Evolutionary conservation across 2,329 filamentous ascomycete genomes (phyloP), one percentile per base, ranked within the genome.

Genomic region (Metarhizium album): DNA sequence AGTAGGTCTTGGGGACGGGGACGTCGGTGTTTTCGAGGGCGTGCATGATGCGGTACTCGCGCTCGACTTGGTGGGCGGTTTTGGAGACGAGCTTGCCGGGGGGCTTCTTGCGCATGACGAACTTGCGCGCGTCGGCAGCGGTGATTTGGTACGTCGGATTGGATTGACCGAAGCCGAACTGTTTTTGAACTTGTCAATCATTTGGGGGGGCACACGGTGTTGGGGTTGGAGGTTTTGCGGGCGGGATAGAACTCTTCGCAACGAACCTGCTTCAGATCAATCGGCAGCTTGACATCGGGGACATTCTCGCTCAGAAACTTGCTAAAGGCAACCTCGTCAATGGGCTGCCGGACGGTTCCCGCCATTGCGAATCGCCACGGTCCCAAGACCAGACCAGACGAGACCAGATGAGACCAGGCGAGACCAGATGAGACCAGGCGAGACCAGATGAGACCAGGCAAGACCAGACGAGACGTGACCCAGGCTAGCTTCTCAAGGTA

Each of bases 111-210:
- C 93, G 88, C 74, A 97, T 79, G 33, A 98, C 93, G 70, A 84
- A 95, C 64, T 83, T 82, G 58, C 74, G 68, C 48, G 83, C 81
- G 64, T 82, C 75, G 57, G 81, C 75, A 48, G 83, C 83, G 16
- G 83, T 95, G 62, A 97, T 76, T 62, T 91, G 88, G 71, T 97
- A 98, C 2, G 93, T 98, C 43, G 93, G 93, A 66, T 97, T 98
- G 52, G 89, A 95, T 71, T 97, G 93, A 53, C 93, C 93, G 67
- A 94, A 97, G 61, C 90, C 89, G 66, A 97, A 98, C 87, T 97
- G 62, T 22, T 22, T 24, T n/a, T n/a, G n/a, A n/a, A n/a, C n/a
- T n/a, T n/a, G n/a, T n/a, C n/a, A n/a, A n/a, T n/a, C 27, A 7
- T 29, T 29, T n/a, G n/a, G n/a, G n/a, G n/a, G n/a, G n/a, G n/a